These are phyloP conservation scores for Chlorella sp. DNA, from an alignment of 139 green algal genomes.

Conservation along the genomic window DNA sequence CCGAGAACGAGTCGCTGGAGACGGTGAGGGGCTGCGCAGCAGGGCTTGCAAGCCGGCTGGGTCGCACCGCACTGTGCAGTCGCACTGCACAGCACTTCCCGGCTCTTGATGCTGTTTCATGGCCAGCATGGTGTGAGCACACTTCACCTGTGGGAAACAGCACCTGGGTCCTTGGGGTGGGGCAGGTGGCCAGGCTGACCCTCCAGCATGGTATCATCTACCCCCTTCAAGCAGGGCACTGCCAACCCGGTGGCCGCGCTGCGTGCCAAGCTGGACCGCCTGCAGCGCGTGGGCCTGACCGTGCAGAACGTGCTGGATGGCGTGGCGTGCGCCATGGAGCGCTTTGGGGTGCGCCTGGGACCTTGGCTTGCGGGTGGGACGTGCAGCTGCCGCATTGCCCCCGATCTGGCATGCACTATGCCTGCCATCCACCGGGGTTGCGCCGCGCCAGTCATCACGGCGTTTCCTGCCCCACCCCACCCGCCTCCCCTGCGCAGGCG, in stretches of 20 bases:
- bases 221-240: not conserved
- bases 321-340: constrained; percentile 29
- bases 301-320: constrained; percentile 39
- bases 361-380: no score
- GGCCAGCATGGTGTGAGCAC: no score
- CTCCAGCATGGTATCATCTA: not conserved
- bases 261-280: constrained; percentile 11
- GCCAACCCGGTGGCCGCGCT: constrained; percentile 14
- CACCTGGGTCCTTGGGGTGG: no score
- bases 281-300: constrained; percentile 30
- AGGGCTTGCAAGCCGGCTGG: no score
- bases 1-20: constrained; percentile 28
- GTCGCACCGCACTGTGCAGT: no score
- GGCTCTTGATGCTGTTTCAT: no score
- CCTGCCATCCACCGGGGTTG: not conserved
- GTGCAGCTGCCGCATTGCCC: no score
- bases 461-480: not conserved
- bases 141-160: no score
- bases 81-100: no score
- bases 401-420: not conserved
- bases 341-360: constrained; percentile 5
- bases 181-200: not conserved
- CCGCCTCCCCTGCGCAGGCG: not conserved
- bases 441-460: no score
- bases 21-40: not conserved